Conservation (phyloP, 225 moss, liverwort and hornwort genomes). For the Polytrichum formosum region DNA sequence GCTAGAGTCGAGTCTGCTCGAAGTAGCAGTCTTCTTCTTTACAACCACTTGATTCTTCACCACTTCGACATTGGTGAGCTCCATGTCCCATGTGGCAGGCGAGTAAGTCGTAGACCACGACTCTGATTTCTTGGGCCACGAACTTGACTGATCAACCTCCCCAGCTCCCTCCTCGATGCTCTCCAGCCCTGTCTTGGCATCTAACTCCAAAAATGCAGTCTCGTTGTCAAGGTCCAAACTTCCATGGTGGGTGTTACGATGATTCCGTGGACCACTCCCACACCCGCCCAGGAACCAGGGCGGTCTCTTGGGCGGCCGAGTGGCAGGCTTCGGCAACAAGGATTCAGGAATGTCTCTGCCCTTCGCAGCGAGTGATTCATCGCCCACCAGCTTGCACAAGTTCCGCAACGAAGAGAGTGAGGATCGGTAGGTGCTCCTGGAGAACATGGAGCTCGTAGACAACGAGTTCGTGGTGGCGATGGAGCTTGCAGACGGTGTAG, state of each 20-base stretch:
- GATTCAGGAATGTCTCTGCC: slow-evolving; percentile 1
- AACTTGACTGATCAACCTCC: slow-evolving; percentile 4
- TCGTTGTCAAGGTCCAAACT: slow-evolving; percentile 47
- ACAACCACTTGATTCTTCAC: slow-evolving; percentile 34
- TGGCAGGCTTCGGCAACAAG: slow-evolving; percentile 26
- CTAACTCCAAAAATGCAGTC: slow-evolving; percentile 28
- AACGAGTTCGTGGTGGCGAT: slow-evolving; percentile 17
- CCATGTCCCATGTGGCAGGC: slow-evolving; percentile 18
- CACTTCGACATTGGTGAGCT: slow-evolving; percentile 28
- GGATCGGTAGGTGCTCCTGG: slow-evolving; percentile 29
- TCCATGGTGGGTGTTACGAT: slow-evolving; percentile 17
- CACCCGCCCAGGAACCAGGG: slow-evolving; percentile 43
- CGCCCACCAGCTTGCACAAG: slow-evolving; percentile 36
- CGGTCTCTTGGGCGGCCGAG: slow-evolving; percentile 22
- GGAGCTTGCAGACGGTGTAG: slow-evolving; percentile 25
- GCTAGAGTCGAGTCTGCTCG: not conserved
- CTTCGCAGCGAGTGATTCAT: slow-evolving; percentile 21
- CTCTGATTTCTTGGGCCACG: slow-evolving; percentile 28
- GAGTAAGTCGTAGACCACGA: slow-evolving; percentile 27
- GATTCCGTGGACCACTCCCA: slow-evolving; percentile 23
- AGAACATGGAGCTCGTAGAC: slow-evolving; percentile 17
- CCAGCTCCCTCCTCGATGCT: slow-evolving; percentile 20
- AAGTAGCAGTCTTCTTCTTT: slow-evolving; percentile 5
- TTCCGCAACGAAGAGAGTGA: slow-evolving; percentile 31
- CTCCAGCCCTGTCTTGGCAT: slow-evolving; percentile 30